Evolutionary conservation across 1,139 yeast species (phyloP).

Genomic region (Groenewaldozyma sp.): DNA sequence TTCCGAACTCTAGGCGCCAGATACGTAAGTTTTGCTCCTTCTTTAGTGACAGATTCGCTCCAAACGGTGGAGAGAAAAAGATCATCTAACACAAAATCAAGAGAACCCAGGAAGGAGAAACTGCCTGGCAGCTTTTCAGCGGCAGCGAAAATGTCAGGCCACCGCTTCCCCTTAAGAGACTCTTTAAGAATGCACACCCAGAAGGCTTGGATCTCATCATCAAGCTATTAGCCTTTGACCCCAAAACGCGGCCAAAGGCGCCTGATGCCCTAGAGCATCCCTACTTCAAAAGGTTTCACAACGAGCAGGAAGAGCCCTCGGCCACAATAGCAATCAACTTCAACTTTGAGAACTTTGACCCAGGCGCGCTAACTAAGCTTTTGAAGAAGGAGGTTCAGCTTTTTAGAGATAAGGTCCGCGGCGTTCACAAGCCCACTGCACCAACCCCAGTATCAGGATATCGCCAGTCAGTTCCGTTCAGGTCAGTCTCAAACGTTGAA

Average conservation of each 20-base stretch:
- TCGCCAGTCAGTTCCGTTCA: constrained; percentile 1
- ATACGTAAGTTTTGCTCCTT: neutral
- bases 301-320: constrained; percentile 73
- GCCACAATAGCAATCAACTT: constrained; percentile 68
- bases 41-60: no score
- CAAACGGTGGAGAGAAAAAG: no score
- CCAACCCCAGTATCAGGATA: no score
- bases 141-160: neutral
- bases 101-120: constrained; percentile 3
- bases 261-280: constrained; percentile 75
- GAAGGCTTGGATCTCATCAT: constrained; percentile 67
- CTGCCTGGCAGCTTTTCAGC: constrained; percentile 2
- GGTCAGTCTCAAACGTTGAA: constrained; percentile 2
- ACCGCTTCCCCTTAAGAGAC: constrained; percentile 5
- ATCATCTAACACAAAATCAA: constrained; percentile 1
- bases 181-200: constrained; percentile 47
- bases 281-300: constrained; percentile 75
- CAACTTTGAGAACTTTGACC: constrained; percentile 46
- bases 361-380: neutral
- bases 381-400: constrained; percentile 8
- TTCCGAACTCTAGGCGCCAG: constrained; percentile 1
- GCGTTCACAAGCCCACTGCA: no score
- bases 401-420: constrained; percentile 12
- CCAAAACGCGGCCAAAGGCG: constrained; percentile 69
- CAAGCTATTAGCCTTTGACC: constrained; percentile 68